Conservation (phyloP, 257 asterid genomes). For the Solanum lycopersicoides region DNA sequence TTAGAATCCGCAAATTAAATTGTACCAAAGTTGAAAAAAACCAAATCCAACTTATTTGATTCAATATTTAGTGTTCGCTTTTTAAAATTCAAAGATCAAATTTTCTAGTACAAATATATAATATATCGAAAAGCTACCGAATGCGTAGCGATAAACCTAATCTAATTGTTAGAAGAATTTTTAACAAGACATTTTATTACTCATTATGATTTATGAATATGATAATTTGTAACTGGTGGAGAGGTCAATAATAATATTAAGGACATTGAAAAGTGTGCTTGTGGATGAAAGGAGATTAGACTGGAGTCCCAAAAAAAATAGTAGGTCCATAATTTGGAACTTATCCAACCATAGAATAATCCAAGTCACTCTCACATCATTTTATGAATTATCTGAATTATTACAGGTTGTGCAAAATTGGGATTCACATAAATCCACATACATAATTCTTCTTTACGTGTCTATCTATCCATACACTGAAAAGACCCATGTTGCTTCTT, state of each 20-base stretch:
- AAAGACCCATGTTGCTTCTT: not conserved
- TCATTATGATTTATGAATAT: not conserved
- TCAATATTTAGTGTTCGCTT: too few species aligned
- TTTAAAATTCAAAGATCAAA: too few species aligned
- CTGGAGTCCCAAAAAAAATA: not conserved
- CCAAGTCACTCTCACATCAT: not conserved
- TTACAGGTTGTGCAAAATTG: not conserved
- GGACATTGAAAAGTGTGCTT: not conserved
- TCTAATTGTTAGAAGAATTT: not conserved
- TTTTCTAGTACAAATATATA: too few species aligned
- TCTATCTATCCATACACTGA: not conserved
- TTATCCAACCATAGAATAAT: not conserved
- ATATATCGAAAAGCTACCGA: too few species aligned
- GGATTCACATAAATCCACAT: not conserved
- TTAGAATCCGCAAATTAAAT: too few species aligned
- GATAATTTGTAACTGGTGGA: not conserved
- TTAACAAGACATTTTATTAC: not conserved
- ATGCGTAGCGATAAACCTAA: too few species aligned
- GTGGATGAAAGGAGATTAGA: not conserved
- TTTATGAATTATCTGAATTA: not conserved
- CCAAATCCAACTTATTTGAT: not conserved
- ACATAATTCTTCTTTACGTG: not conserved
- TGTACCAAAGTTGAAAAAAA: not conserved
- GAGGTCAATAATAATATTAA: not conserved
- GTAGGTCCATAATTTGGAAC: not conserved